phyloP scores from a whole-genome alignment of 1,284 basidiomycete genomes.

The Fomes fomentarius region DNA sequence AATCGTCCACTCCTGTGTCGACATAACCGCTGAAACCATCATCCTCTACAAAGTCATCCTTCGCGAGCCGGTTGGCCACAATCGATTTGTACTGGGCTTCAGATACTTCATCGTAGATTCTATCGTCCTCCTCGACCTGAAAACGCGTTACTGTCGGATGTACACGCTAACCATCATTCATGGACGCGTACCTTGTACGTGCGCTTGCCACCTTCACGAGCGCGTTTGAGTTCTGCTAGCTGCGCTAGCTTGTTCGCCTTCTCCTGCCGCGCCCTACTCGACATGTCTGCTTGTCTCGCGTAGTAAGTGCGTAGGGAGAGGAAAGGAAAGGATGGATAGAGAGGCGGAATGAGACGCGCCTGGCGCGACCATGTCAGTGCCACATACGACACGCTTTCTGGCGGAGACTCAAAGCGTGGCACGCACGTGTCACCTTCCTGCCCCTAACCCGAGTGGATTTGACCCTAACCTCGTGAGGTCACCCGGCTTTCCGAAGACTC shows the following conservation, averaged over 20 bases:
- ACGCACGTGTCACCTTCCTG: conserved; percentile 15
- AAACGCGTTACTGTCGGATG: background rate
- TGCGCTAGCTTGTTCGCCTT: conserved; percentile 35
- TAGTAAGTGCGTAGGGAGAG: background rate
- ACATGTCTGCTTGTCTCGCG: background rate
- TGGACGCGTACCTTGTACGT: conserved; percentile 37
- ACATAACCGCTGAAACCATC: conserved; percentile 93
- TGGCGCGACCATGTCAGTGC: too few species aligned
- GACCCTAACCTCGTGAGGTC: conserved; percentile 18
- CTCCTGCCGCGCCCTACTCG: conserved; percentile 28
- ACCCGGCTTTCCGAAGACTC: conserved; percentile 12
- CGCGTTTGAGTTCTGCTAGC: conserved; percentile 38
- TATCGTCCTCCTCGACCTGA: conserved; percentile 59
- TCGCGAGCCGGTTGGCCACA: conserved; percentile 83
- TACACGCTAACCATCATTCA: background rate
- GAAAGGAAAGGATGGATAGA: conserved; percentile 1
- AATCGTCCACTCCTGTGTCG: conserved; percentile 97
- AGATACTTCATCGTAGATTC: conserved; percentile 90
- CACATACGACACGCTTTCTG: conserved; percentile 34
- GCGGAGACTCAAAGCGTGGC: conserved; percentile 45
- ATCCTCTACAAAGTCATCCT: conserved; percentile 95
- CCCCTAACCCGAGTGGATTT: conserved; percentile 11
- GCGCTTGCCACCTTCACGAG: conserved; percentile 40
- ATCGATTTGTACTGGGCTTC: conserved; percentile 91
- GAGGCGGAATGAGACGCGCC: conserved; percentile 22